phyloP scores from a whole-genome alignment of 2,329 filamentous ascomycete genomes.

The Calonectria naviculata region DNA sequence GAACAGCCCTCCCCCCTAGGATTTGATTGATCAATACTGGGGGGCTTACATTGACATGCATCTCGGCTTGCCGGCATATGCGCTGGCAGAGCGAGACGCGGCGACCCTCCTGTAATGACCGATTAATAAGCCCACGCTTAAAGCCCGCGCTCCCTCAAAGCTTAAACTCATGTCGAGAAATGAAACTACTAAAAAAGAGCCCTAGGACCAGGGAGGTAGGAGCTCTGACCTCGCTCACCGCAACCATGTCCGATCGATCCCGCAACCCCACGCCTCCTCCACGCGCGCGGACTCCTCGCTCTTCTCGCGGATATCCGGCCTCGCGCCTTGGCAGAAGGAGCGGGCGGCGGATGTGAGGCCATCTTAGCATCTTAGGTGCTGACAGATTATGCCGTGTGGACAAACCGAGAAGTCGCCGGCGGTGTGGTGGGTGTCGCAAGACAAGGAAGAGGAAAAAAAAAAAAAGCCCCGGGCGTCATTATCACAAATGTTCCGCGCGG shows the following conservation, averaged over 20 bases:
- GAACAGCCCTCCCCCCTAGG: not conserved
- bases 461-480: too few species aligned
- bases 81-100: not conserved
- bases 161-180: not conserved
- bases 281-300: not conserved
- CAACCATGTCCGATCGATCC: not conserved
- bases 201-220: not conserved
- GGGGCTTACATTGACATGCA: not conserved
- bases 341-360: not conserved
- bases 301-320: not conserved
- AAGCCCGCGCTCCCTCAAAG: not conserved
- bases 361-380: constrained; percentile 10
- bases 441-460: not conserved
- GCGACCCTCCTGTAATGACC: not conserved
- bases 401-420: constrained; percentile 1
- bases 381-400: constrained; percentile 13
- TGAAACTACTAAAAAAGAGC: not conserved
- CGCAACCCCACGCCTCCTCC: not conserved
- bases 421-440: not conserved
- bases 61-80: not conserved
- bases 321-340: not conserved
- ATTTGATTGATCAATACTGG: not conserved
- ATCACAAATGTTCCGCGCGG: too few species aligned
- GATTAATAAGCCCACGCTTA: constrained; percentile 26
- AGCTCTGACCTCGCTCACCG: not conserved